Evolutionary conservation across 805 yeast genomes (phyloP), one percentile per base, ranked within the genome.

Genomic region (Osmozyma mogii): DNA sequence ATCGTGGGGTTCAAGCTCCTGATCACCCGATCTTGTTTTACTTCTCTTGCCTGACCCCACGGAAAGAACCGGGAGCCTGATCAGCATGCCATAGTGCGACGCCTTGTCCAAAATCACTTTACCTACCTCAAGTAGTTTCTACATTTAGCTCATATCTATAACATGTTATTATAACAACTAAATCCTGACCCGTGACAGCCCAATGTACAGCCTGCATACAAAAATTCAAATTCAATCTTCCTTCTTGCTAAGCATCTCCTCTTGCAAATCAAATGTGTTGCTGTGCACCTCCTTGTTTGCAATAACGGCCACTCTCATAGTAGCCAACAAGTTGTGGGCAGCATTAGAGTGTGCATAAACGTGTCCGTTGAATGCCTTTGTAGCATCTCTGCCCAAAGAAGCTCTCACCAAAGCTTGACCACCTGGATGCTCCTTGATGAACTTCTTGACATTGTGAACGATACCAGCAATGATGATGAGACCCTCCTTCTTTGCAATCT

Each of bases 321-420:
- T 75, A 12, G 89, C 85, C 55, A 83, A 68, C 49, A 82, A 60
- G 55, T 83, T 83, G 54, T 80, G 87, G 14, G 92, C 94, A 37
- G 94, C 92, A 45, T 82, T 83, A 6, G 89, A 78, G 50, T 83
- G 94, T 9, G 82, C 75, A 49, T 83, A 83, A 17, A 83, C 92
- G 50, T 84, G 88, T 51, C 94, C 94, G 50, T 79, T 78, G 66
- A 83, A 83, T 1, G 88, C 92, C 50, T 70, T 72, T 9, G 89
- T 78, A 16, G 89, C 89, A 54, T 83, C 92, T 53, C 80, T 82
- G 46, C 89, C 88, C 37, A 71, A 58, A 2, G 88, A 76, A 19
- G 87, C 76, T 44, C 72, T 68, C 28, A 83, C 57, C 38, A 83
- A 60, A 27, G 84, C 77, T 50, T 71, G 75, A 43, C 94, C 94